phyloP scores from a whole-genome alignment of 2,329 filamentous ascomycete genomes.

The Samsoniella hepiali region DNA sequence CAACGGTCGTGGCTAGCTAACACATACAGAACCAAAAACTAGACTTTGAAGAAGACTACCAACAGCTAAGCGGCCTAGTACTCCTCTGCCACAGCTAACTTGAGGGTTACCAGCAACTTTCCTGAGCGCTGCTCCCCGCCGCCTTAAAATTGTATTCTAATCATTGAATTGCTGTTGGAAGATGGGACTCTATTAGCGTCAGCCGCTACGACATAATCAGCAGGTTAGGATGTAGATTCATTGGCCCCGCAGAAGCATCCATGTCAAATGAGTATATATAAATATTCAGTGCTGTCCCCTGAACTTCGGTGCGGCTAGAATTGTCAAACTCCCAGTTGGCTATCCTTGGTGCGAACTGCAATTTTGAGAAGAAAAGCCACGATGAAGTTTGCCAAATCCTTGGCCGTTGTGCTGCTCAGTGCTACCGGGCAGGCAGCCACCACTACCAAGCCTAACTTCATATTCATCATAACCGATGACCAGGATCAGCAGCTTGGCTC shows the following conservation, averaged over 20 bases:
- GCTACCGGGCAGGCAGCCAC: background rate
- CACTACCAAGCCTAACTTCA: conserved; percentile 48
- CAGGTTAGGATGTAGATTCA: background rate
- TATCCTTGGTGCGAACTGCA: background rate
- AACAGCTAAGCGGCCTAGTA: no score
- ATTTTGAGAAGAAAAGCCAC: background rate
- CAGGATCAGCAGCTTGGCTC: conserved; percentile 62
- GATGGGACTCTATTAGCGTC: background rate
- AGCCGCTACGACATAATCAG: background rate
- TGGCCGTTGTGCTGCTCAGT: background rate
- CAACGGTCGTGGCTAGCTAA: no score
- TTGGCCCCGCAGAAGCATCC: background rate
- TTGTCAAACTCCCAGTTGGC: conserved; percentile 14
- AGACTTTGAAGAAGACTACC: no score
- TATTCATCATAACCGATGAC: conserved; percentile 65
- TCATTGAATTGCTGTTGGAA: background rate
- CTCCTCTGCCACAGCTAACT: no score
- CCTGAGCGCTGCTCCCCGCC: no score
- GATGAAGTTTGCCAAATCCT: background rate
- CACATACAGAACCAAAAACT: no score
- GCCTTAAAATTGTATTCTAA: no score
- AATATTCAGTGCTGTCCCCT: background rate
- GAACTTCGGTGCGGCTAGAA: background rate
- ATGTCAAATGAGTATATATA: background rate
- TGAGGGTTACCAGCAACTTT: no score